Conservation (phyloP, 306 rosid genomes). For the Ziziphus jujuba region DNA sequence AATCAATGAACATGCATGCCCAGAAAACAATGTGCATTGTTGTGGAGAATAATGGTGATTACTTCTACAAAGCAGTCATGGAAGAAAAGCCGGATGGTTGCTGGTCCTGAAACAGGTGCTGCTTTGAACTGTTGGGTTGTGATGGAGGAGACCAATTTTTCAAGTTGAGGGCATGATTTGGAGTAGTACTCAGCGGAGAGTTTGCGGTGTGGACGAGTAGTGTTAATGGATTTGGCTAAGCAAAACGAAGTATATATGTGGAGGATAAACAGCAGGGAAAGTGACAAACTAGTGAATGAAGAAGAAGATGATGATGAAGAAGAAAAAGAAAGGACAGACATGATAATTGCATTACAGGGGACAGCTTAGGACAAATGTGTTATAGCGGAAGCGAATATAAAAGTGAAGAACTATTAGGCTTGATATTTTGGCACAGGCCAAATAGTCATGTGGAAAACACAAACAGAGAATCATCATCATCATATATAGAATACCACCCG, state of each 20-base stretch:
- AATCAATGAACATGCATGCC: conserved; percentile 13
- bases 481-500: conserved; percentile 48
- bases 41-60: conserved; percentile 17
- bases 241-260: conserved; percentile 21
- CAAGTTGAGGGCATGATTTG: conserved; percentile 77
- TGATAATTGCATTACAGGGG: conserved; percentile 43
- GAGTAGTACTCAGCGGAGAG: conserved; percentile 63
- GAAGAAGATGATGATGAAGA: conserved; percentile 33
- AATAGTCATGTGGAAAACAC: conserved; percentile 24
- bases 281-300: conserved; percentile 33
- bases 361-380: conserved; percentile 48
- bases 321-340: conserved; percentile 41
- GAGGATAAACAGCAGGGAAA: conserved; percentile 27
- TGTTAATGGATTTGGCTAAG: conserved; percentile 23
- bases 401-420: conserved; percentile 21
- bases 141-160: conserved; percentile 62
- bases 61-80: conserved; percentile 97
- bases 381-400: conserved; percentile 34
- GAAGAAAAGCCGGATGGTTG: conserved; percentile 87
- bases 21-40: conserved; percentile 23
- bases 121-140: conserved; percentile 79
- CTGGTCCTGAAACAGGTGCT: conserved; percentile 81
- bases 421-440: conserved; percentile 32
- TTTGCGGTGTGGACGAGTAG: conserved; percentile 37
- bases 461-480: conserved; percentile 31